Evolutionary conservation across 2,329 filamentous ascomycete species (phyloP).

Genomic region (Diaporthe citrichinensis): DNA sequence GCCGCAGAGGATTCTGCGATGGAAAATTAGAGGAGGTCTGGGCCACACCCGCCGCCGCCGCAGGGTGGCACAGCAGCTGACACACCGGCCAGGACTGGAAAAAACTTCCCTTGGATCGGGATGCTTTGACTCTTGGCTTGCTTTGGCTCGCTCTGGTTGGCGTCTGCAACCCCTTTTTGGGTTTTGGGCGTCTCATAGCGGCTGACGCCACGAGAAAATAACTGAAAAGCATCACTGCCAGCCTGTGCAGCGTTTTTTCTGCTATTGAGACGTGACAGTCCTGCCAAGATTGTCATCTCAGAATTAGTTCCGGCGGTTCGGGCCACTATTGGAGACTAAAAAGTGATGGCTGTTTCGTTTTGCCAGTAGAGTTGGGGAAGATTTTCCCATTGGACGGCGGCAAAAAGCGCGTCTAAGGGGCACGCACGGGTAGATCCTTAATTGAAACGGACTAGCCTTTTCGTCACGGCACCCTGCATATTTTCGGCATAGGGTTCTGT

Average conservation of each 20-base stretch:
- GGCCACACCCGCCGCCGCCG: slow-evolving; percentile 21
- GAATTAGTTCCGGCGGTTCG: slow-evolving; percentile 13
- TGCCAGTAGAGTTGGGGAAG: not conserved
- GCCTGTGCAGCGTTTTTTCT: slow-evolving; percentile 1
- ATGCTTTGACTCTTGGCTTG: slow-evolving; percentile 19
- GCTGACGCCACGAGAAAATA: not conserved
- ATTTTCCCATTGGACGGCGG: slow-evolving; percentile 22
- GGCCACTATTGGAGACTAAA: slow-evolving; percentile 33
- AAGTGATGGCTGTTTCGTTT: slow-evolving; percentile 34
- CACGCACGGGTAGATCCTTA: slow-evolving; percentile 16
- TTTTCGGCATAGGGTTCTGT: not conserved
- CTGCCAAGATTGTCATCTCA: slow-evolving; percentile 24
- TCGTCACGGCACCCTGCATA: slow-evolving; percentile 32
- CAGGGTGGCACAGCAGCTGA: slow-evolving; percentile 31
- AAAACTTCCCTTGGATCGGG: not conserved
- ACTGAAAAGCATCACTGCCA: not conserved
- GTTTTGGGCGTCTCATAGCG: not conserved
- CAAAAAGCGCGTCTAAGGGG: slow-evolving; percentile 33
- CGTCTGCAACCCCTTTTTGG: not conserved
- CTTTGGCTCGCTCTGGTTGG: not conserved
- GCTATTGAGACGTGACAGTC: slow-evolving; percentile 19
- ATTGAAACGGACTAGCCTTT: slow-evolving; percentile 25
- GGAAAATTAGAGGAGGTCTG: slow-evolving; percentile 31
- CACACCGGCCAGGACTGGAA: not conserved
- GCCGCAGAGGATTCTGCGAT: slow-evolving; percentile 4